A percentile compares a stretch with the other conserved stretches of the same genome.
These are phyloP conservation scores for Ceratocystis lukuohia DNA, from an alignment of 2,329 filamentous ascomycete species.

Conservation along the genomic window DNA sequence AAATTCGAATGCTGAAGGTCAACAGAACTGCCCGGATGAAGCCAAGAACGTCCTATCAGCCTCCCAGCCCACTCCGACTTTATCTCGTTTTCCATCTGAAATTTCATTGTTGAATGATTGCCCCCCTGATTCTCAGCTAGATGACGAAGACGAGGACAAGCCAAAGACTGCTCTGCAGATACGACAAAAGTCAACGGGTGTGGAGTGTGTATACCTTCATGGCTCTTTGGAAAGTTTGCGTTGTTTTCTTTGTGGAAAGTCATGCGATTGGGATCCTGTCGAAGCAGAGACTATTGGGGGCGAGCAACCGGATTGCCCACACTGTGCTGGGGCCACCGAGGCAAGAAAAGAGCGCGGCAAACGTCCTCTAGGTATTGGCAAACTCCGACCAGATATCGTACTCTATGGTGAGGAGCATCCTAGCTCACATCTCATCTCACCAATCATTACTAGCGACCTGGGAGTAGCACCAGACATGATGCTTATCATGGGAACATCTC, in stretches of 20 bases:
- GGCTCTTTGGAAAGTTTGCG: constrained; percentile 52
- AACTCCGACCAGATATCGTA: constrained; percentile 58
- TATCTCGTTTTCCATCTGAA: constrained; percentile 12
- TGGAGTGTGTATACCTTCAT: constrained; percentile 57
- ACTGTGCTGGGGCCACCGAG: constrained; percentile 48
- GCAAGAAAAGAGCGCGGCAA: constrained; percentile 52
- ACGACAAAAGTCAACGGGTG: constrained; percentile 29
- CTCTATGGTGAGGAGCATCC: constrained; percentile 64
- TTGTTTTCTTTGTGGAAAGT: constrained; percentile 47
- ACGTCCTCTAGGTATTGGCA: constrained; percentile 52
- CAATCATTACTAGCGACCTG: constrained; percentile 55
- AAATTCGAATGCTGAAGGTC: neutral
- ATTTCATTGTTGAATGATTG: neutral
- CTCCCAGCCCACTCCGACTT: constrained; percentile 11
- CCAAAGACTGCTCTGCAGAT: neutral
- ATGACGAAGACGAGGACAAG: constrained; percentile 11
- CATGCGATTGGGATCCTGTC: constrained; percentile 46
- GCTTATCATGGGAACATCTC: constrained; percentile 56
- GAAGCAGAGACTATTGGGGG: constrained; percentile 47
- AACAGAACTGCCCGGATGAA: constrained; percentile 3
- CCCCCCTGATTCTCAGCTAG: neutral
- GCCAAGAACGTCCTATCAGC: neutral
- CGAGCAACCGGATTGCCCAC: constrained; percentile 52
- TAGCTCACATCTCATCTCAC: constrained; percentile 51
- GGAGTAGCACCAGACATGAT: constrained; percentile 51